Evolutionary conservation across 2,329 filamentous ascomycete genomes (phyloP).

Genomic region (Tolypocladium amazonense): DNA sequence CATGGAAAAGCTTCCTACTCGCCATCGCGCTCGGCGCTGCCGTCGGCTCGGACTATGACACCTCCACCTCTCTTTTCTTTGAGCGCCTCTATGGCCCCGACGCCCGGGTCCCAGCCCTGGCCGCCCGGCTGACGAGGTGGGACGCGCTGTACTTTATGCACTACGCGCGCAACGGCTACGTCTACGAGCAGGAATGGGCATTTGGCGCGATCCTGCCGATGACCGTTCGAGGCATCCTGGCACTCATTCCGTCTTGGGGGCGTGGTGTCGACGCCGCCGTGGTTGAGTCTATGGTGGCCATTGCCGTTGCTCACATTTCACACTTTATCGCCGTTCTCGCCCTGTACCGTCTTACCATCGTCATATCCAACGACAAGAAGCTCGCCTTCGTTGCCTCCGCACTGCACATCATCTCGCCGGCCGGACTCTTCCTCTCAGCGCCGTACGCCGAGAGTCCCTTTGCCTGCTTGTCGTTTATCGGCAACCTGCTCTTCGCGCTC

Average conservation of each 20-base stretch:
- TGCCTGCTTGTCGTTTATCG: conserved; percentile 65
- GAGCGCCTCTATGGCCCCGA: conserved; percentile 19
- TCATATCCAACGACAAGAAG: conserved; percentile 39
- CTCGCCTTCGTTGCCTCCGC: conserved; percentile 58
- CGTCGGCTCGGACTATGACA: conserved; percentile 61
- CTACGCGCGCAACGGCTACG: conserved; percentile 49
- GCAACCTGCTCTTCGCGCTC: conserved; percentile 57
- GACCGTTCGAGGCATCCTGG: conserved; percentile 25
- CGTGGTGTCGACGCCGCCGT: conserved; percentile 8
- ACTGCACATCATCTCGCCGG: conserved; percentile 77
- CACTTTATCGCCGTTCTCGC: conserved; percentile 68
- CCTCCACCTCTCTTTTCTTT: conserved; percentile 50
- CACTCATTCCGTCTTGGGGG: conserved; percentile 15
- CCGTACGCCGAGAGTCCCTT: conserved; percentile 78
- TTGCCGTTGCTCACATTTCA: conserved; percentile 58
- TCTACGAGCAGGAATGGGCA: conserved; percentile 79
- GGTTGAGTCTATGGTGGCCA: conserved; percentile 42
- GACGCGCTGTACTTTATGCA: conserved; percentile 70
- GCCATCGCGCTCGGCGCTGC: conserved; percentile 41
- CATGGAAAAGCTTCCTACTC: conserved; percentile 61
- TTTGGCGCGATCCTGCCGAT: conserved; percentile 48
- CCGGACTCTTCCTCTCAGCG: conserved; percentile 78
- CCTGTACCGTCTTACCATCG: conserved; percentile 55
- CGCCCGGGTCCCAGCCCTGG: conserved; percentile 32
- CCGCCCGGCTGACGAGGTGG: conserved; percentile 60